Evolutionary conservation across 768 basidiomycete genomes (phyloP), one percentile per base, ranked within the genome.

Genomic region (Boletus rex-veris): DNA sequence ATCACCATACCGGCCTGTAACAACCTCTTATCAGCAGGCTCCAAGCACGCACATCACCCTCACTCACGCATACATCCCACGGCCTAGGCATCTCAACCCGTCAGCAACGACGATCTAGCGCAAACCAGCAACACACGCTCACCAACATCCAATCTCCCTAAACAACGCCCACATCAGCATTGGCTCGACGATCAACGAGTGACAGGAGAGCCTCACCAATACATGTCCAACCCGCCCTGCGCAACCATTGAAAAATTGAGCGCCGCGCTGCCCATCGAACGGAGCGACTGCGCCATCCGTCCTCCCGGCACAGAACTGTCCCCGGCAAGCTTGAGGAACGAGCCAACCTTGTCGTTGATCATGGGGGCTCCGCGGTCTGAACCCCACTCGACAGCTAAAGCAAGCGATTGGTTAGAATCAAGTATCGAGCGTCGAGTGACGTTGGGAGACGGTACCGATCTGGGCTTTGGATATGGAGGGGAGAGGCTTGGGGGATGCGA

Each of bases 1-100:
- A 98, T 95, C 60, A 96, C 85, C 12, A 90, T 84, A 0, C 94
- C 96, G 3, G 96, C 93, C 76, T 83, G 61, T 10, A n/a, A 35
- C 12, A n/a, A 19, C 15, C 2, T 28, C 44, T 14, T 9, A 16
- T 50, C 43, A 58, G 52, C 3, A 48, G 4, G 4, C 38, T 24
- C 37, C 36, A 8, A 28, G 18, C 30, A 11, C 28, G 3, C 35
- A 12, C 39, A 26, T 5, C 21, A 33, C 3, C 8, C 28, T 16
- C 39, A 73, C 79, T 67, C 60, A 81, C 83, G 61, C 86, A 92
- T 40, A 95, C 88, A 69, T 95, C 90, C 93, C 92, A 95, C 14
- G 88, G 83, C 78, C 79, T 81, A 24, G 19, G 21, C 7, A 45
- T 5, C 24, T 30, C 43, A 14, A 18, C 19, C 44, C 12, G 10